phyloP scores from a whole-genome alignment of 208 protist genomes.

The Lotmaria passim region DNA sequence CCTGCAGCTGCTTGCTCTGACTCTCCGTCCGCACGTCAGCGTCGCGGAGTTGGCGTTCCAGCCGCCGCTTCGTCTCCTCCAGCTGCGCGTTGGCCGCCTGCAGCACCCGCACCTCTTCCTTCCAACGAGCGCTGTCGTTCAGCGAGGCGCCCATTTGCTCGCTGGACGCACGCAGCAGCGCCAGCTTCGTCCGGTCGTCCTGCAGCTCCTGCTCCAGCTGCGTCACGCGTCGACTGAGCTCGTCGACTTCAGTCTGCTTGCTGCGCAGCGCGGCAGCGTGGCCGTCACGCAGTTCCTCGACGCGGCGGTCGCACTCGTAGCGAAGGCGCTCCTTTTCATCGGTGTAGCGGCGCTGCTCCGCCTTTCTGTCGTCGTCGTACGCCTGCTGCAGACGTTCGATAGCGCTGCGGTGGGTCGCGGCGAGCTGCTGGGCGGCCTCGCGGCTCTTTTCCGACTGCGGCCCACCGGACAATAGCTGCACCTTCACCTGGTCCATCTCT shows the following conservation, averaged over 20 bases:
- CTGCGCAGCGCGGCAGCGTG: constrained; percentile 48
- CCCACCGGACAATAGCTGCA: constrained; percentile 30
- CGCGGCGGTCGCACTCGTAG: constrained; percentile 49
- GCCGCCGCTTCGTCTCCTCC: constrained; percentile 46
- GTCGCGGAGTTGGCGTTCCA: constrained; percentile 58
- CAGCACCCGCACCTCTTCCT: constrained; percentile 64
- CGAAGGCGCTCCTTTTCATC: constrained; percentile 64
- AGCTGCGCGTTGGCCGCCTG: constrained; percentile 44
- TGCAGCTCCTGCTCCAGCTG: constrained; percentile 60
- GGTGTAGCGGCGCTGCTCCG: constrained; percentile 48
- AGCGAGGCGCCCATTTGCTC: constrained; percentile 10
- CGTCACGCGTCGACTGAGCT: constrained; percentile 43
- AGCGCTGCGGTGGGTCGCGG: constrained; percentile 51
- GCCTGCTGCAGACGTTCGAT: constrained; percentile 64
- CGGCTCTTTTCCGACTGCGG: constrained; percentile 28
- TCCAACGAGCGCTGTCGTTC: constrained; percentile 41
- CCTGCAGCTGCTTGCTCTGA: constrained; percentile 49
- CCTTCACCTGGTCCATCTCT: constrained; percentile 60
- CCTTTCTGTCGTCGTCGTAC: constrained; percentile 80
- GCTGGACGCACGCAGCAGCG: constrained; percentile 20
- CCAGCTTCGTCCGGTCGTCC: constrained; percentile 49
- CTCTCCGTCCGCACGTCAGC: constrained; percentile 47
- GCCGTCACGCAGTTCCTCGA: constrained; percentile 56
- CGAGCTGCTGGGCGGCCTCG: constrained; percentile 45
- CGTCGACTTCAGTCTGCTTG: constrained; percentile 49